Base-by-base conservation (phyloP, 768 basidiomycete species). In the Porpolomopsis calyptriformis region DNA sequence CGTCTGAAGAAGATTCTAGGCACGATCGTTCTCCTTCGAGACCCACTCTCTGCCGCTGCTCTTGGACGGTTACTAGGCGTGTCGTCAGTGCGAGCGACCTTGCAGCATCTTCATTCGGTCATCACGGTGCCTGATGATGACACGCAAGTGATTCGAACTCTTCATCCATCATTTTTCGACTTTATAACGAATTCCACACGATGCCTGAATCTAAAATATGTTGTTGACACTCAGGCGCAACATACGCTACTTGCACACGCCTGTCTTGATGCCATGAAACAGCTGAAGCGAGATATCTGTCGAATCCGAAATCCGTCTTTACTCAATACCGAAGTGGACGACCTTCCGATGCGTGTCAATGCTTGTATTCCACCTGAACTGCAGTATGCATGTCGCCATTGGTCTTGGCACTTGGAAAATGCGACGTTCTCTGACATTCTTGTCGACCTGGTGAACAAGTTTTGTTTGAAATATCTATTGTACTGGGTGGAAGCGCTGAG, bases 401-500 rank as follows among this genome's bases (percentile, higher is more conserved):
- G 55, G 55, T 45, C 43, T 14, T 49, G 31, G 22, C 58, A 59
- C 40, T 4, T 59, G 22, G 22, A 14, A 10, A 2, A 23, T 18
- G 3, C 24, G 7, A 31, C 7, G 9, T 11, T 49, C 10, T 23
- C 51, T 4, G 35, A 48, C 29, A 39, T 29, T 4, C 19, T 54
- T 16, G 37, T 49, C 2, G 22, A 38, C 1, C 25, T 39, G 2
- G 20, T 57, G 35, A 5, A 53, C 2, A 19, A 48, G 4, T 57
- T 59, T 19, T 52, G 48, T 31, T 22, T 38, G 16, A 33, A 43
- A 10, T 36, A 51, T 34, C 45, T 59, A 1, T 43, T 59, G 1
- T 34, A 56, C 19, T 59, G 58, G 58, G 35, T 59, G 8, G 58
- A 59, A 43, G 49, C 44, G n/a, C n/a, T n/a, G n/a, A n/a, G 44